Evolutionary conservation across 2,329 filamentous ascomycete genomes (phyloP), one percentile per base, ranked within the genome.

Genomic region (Phyllachora maydis): DNA sequence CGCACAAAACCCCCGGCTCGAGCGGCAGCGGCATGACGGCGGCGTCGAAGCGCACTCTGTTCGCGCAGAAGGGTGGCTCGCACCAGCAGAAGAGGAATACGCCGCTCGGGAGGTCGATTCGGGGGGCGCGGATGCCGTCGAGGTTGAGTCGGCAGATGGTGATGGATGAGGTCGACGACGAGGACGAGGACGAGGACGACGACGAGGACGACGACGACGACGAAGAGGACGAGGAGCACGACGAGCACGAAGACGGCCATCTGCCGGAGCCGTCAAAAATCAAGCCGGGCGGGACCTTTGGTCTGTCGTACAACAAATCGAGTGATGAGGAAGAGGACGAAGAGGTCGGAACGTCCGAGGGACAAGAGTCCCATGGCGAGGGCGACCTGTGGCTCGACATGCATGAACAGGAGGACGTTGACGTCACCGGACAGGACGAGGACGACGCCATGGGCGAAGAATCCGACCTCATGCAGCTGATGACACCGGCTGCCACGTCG

Each of bases 401-500:
- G 6, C 8, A 22, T 4, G 21, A 20, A 10, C 11, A 28, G 6
- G 16, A 17, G 6, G 16, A 17, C 16, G 16, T 6, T 17, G 16
- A 17, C 9, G 16, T 6, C 16, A 9, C 6, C 6, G 16, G 16
- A 17, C 6, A 21, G 18, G 23, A 19, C 17, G 46, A 49, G 16
- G 48, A 53, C 12, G 46, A 36, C 11, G 26, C 41, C 9, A 36
- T 49, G 16, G 32, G 50, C 21, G 52, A 46, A 14, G 50, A 57
- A 12, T 50, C 54, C 11, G 60, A 67, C 29, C 35, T 66, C 19
- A 50, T 67, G 45, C 53, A 65, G 49, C 46, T 66, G 22, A 48
- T 54, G 20, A 65, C 60, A 6, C 59, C 64, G 1, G 58, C 60
- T 3, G 62, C 59, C 4, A 59, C 56, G 9, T 49, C 54, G 28